Percentiles rank a stretch among this genome's conserved stretches.
Evolutionary conservation across 202 grass and related monocot genomes (phyloP).

Genomic region (Digitaria exilis): DNA sequence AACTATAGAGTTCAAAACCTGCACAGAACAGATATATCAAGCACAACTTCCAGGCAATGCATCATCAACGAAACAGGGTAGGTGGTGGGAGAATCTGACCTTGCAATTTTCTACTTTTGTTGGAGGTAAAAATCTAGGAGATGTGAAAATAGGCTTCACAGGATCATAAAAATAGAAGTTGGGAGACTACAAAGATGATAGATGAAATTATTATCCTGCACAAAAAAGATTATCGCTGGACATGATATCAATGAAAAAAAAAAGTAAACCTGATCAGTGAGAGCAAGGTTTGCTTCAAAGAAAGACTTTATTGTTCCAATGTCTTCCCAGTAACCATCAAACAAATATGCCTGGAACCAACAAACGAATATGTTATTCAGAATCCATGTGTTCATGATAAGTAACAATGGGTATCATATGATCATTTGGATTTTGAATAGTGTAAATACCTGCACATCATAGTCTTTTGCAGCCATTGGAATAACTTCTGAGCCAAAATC

Average conservation of each 20-base stretch:
- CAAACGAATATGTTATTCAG: background rate
- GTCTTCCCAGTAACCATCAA: conserved; percentile 84
- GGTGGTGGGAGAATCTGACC: conserved; percentile 36
- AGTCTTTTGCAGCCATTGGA: conserved; percentile 74
- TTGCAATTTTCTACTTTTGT: conserved; percentile 74
- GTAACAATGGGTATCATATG: background rate
- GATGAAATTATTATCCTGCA: conserved; percentile 19
- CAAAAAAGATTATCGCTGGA: conserved; percentile 4
- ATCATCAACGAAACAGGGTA: background rate
- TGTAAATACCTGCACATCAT: conserved; percentile 66
- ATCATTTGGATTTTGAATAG: conserved; percentile 13
- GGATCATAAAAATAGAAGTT: conserved; percentile 85
- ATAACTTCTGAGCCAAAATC: conserved; percentile 90
- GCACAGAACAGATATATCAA: conserved; percentile 26
- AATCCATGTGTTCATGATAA: background rate
- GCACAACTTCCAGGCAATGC: conserved; percentile 1
- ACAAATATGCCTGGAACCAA: conserved; percentile 64
- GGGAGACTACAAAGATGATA: conserved; percentile 49
- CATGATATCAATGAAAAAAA: background rate
- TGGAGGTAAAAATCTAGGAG: conserved; percentile 74
- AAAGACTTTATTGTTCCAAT: conserved; percentile 91
- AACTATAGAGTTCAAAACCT: conserved; percentile 80
- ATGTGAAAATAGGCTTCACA: conserved; percentile 72
- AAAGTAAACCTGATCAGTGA: conserved; percentile 65
- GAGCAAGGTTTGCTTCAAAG: conserved; percentile 83